phyloP scores from a whole-genome alignment of 176 grass and related monocot genomes.

The Oryza australiensis region DNA sequence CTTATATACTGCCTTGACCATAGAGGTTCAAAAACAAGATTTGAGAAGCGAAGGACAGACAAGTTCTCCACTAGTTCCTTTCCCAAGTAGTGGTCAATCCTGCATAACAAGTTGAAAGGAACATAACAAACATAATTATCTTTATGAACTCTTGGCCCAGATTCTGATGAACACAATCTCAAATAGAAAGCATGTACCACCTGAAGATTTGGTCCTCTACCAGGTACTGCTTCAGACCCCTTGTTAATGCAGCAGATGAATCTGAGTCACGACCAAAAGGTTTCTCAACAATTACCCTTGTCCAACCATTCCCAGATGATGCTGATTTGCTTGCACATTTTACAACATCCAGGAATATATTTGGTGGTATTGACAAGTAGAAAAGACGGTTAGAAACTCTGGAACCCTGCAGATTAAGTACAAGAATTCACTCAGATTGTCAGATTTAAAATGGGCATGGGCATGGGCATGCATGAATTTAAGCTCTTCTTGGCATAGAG shows the following conservation, averaged over 20 bases:
- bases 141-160: too few relatives aligned
- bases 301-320: conserved; percentile 84
- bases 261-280: conserved; percentile 88
- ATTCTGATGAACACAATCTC: not conserved
- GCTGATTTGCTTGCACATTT: conserved; percentile 88
- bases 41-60: conserved; percentile 88
- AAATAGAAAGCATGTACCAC: conserved; percentile 43
- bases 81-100: conserved; percentile 93
- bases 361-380: conserved; percentile 96
- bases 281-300: conserved; percentile 97
- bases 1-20: conserved; percentile 97
- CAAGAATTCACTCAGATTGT: conserved; percentile 17
- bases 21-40: conserved; percentile 97
- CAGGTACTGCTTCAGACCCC: conserved; percentile 86
- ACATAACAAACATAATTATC: conserved; percentile 23
- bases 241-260: conserved; percentile 89
- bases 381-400: conserved; percentile 81
- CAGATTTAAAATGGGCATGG: not conserved
- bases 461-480: conserved; percentile 1
- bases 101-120: conserved; percentile 35
- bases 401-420: conserved; percentile 58
- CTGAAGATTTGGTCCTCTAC: conserved; percentile 96
- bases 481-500: not conserved
- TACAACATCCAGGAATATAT: conserved; percentile 97
- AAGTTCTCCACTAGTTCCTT: conserved; percentile 95